A percentile compares a stretch with the other conserved stretches of the same genome.
Evolutionary conservation across 305 asterid species (phyloP).

Genomic region (Salvia sclarea): DNA sequence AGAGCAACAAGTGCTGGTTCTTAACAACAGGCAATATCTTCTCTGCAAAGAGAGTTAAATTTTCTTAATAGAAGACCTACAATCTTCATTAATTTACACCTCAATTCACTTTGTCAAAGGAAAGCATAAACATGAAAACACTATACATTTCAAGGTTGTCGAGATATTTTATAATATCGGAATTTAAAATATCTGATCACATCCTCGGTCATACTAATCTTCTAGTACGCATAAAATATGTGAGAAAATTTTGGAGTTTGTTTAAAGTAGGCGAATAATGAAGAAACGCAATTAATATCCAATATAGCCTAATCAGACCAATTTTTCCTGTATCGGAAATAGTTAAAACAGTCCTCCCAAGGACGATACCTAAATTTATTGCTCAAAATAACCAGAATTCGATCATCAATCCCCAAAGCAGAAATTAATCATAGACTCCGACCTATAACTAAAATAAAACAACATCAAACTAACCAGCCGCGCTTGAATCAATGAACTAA

Average conservation of each 20-base stretch:
- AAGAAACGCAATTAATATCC: not conserved
- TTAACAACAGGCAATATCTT: slow-evolving; percentile 73
- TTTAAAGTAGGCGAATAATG: not conserved
- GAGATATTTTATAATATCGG: not conserved
- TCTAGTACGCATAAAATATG: not conserved
- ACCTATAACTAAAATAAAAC: not conserved
- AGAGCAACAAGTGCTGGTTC: slow-evolving; percentile 79
- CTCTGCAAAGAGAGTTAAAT: slow-evolving; percentile 43
- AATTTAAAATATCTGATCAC: not conserved
- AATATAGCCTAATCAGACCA: not conserved
- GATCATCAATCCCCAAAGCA: not conserved
- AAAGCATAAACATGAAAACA: not conserved
- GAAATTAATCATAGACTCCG: slow-evolving; percentile 1
- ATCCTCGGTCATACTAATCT: not conserved
- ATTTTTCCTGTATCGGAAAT: not conserved
- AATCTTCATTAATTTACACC: not conserved
- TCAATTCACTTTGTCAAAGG: not conserved
- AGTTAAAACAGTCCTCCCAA: not conserved
- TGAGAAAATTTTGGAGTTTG: not conserved
- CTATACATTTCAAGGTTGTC: not conserved
- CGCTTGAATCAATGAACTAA: not conserved
- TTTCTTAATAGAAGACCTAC: not conserved
- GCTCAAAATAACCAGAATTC: slow-evolving; percentile 11
- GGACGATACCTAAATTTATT: slow-evolving; percentile 21
- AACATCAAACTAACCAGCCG: slow-evolving; percentile 8